These are phyloP conservation scores for Hansenula lynferdii DNA, from an alignment of 1,139 yeast genomes.

Conservation along the genomic window DNA sequence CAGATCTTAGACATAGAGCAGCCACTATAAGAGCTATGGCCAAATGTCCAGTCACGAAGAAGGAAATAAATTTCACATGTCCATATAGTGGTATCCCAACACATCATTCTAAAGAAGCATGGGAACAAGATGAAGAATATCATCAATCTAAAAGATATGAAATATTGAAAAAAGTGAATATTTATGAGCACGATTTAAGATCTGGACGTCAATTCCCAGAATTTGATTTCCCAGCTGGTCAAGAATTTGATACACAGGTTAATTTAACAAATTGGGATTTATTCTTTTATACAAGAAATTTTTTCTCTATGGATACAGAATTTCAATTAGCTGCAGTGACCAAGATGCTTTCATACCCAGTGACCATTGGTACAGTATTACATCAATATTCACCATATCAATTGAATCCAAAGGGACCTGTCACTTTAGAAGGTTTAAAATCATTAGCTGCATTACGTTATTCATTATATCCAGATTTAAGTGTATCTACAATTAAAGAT, in stretches of 20 bases:
- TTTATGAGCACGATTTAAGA: conserved; percentile 91
- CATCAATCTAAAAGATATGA: conserved; percentile 66
- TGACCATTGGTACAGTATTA: conserved; percentile 79
- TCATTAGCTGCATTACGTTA: conserved; percentile 89
- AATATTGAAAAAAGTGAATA: conserved; percentile 76
- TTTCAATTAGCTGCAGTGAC: conserved; percentile 95
- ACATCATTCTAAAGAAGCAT: conserved; percentile 85
- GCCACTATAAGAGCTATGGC: conserved; percentile 87
- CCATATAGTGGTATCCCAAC: conserved; percentile 96
- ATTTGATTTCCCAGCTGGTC: conserved; percentile 84
- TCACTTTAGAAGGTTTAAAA: conserved; percentile 88
- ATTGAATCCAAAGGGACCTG: conserved; percentile 77
- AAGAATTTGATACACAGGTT: conserved; percentile 70
- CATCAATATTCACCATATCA: conserved; percentile 85
- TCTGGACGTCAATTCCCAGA: conserved; percentile 94
- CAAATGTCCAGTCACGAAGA: conserved; percentile 83
- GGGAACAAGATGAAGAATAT: conserved; percentile 76
- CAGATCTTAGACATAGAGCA: conserved; percentile 85
- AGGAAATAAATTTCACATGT: conserved; percentile 80
- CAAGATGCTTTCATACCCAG: conserved; percentile 88
- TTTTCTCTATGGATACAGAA: conserved; percentile 94
- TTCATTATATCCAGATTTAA: conserved; percentile 74
- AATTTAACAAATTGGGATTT: conserved; percentile 90
- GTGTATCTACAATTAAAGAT: conserved; percentile 61
- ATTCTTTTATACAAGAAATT: conserved; percentile 87